Conservation (phyloP, 2,329 filamentous ascomycete genomes). For the Fusarium mundagurra region DNA sequence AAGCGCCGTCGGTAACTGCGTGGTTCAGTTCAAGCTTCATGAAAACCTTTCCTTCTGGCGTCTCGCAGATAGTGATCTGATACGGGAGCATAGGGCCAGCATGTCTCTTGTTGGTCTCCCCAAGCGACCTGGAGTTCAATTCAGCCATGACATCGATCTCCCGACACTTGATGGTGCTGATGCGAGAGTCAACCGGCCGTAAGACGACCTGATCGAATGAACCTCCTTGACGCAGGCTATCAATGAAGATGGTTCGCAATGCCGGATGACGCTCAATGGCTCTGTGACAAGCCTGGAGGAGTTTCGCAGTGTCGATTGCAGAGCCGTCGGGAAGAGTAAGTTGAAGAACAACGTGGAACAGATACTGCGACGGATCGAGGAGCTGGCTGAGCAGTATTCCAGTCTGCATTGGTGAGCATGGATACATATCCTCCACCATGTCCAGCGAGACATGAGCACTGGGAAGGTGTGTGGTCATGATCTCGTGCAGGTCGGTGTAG, state of each 20-base stretch:
- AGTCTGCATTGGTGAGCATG: constrained; percentile 51
- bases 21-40: constrained; percentile 50
- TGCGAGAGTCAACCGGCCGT: background rate
- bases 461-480: constrained; percentile 34
- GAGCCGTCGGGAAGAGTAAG: background rate
- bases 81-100: constrained; percentile 30
- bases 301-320: background rate
- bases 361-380: constrained; percentile 23
- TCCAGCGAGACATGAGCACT: constrained; percentile 20
- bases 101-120: constrained; percentile 16
- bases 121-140: constrained; percentile 28
- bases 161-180: constrained; percentile 23
- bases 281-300: constrained; percentile 16
- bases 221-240: constrained; percentile 34
- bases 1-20: constrained; percentile 48
- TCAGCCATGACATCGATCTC: constrained; percentile 40
- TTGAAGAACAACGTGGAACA: constrained; percentile 33
- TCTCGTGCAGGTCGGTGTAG: constrained; percentile 43
- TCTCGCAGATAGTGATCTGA: constrained; percentile 41
- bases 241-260: constrained; percentile 47
- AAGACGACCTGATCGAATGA: constrained; percentile 46
- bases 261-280: constrained; percentile 45
- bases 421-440: constrained; percentile 49
- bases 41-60: constrained; percentile 10
- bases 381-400: constrained; percentile 51